Base-by-base conservation (phyloP, 192 early-diverging fungal genomes). In the Lunasporangiospora selenospora region DNA sequence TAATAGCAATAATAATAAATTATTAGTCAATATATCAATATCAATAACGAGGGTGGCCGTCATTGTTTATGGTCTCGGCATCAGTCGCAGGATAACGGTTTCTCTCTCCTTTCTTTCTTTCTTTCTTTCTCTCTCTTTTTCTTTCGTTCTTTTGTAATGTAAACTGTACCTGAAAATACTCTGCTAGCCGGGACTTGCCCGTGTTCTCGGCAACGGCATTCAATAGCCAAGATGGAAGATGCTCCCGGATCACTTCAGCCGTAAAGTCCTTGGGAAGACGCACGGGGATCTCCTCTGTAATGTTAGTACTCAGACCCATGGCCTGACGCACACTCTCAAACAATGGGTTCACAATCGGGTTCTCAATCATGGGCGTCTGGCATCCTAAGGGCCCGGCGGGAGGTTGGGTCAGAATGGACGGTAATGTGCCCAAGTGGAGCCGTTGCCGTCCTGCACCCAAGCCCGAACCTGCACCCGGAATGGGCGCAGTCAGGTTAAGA, bases 271-370 rank as follows among this genome's bases (percentile, higher is more conserved):
- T 50, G n/a, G 84, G 84, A 36, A 86, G 26, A 38, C 82, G 75
- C 24, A 86, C 55, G 30, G 82, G 81, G 47, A 86, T 80, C 53
- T 78, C 75, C 43, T 86, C 82, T 12, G 77, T 80, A 38, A 86
- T 86, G 19, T 79, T 78, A 13, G 76, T 76, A 39, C 69, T 77
- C 43, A 86, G 42, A 32, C 83, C 84, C 63, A 82, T 77, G n/a
- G 83, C 81, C 73, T 86, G 84, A 34, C 84, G 80, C 51, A 86
- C 83, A 55, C 83, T 86, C 9, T 83, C 80, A 64, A 86, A 86
- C 40, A 86, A 73, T 13, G 84, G 84, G 66, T 86, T 86, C 27
- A 86, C 80, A 21, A 78, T 81, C 9, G 79, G 71, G 32, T 81
- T 78, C 53, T 84, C 84, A 54, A 86, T 81, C 65, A 77, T 76